phyloP scores from a whole-genome alignment of 768 basidiomycete species.

The Solioccasus polychromus region DNA sequence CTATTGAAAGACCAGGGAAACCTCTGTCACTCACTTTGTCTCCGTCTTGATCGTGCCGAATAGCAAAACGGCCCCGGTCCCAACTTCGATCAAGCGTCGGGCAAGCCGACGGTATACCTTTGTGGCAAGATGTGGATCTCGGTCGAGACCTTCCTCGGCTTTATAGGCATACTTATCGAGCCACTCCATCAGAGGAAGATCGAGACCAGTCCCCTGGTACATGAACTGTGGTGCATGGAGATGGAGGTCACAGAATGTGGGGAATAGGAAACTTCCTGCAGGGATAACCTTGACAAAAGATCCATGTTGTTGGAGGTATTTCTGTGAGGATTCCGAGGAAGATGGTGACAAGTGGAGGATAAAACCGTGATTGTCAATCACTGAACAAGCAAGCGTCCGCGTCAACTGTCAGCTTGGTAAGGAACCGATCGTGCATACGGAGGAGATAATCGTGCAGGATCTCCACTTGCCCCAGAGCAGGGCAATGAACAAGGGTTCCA shows the following conservation, averaged over 20 bases:
- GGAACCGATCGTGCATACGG: conserved; percentile 27
- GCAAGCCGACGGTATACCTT: conserved; percentile 69
- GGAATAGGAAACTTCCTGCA: conserved; percentile 63
- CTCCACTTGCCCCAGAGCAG: conserved; percentile 47
- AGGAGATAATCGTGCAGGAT: conserved; percentile 58
- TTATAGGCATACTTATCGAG: conserved; percentile 78
- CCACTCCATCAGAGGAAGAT: conserved; percentile 85
- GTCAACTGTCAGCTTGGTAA: not conserved
- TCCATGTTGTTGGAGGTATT: conserved; percentile 24
- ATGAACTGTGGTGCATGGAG: conserved; percentile 88
- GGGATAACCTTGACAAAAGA: conserved; percentile 36
- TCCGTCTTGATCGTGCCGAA: conserved; percentile 84
- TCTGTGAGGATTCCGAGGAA: conserved; percentile 33
- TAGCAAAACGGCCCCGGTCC: conserved; percentile 73
- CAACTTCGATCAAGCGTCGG: conserved; percentile 61
- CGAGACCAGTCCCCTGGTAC: conserved; percentile 83
- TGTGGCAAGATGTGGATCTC: conserved; percentile 53
- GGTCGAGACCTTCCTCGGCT: conserved; percentile 75
- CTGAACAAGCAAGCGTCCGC: conserved; percentile 24
- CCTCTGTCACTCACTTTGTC: conserved; percentile 60
- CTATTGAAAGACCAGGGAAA: not conserved
- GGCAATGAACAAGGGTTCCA: conserved; percentile 61
- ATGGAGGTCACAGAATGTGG: conserved; percentile 80
- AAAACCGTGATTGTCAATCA: conserved; percentile 39
- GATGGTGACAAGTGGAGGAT: conserved; percentile 50